Conservation (phyloP, 2,329 filamentous ascomycete genomes). For the Paraphoma sp. region DNA sequence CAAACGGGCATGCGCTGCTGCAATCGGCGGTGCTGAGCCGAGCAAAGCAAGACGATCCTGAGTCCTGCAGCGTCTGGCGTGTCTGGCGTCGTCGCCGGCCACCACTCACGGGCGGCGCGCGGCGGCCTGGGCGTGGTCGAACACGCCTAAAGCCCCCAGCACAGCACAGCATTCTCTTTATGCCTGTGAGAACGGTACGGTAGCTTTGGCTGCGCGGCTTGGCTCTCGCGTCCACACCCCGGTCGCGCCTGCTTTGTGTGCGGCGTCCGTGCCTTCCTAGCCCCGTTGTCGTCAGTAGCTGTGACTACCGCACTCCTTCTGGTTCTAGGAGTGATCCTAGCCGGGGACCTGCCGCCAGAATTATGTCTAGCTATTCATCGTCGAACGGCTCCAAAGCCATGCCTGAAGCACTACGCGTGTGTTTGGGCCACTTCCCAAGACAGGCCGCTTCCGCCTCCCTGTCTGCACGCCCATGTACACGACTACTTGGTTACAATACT, state of each 20-base stretch:
- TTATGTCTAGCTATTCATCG: constrained; percentile 27
- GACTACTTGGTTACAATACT: background rate
- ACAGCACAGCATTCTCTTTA: background rate
- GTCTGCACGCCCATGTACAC: too few species aligned
- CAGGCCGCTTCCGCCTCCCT: constrained; percentile 2
- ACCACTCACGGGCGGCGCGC: background rate
- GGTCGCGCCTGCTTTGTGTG: constrained; percentile 28
- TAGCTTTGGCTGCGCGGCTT: background rate
- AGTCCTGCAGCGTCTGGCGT: background rate
- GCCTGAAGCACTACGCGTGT: constrained; percentile 3
- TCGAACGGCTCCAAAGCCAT: constrained; percentile 18
- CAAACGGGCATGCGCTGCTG: too few species aligned
- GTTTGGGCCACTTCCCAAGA: constrained; percentile 4
- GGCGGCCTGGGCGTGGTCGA: background rate
- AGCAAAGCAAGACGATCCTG: background rate
- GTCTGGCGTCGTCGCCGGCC: too few species aligned
- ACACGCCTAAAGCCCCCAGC: background rate
- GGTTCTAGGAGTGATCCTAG: constrained; percentile 45
- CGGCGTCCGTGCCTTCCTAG: constrained; percentile 23
- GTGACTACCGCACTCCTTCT: constrained; percentile 38
- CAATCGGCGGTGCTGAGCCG: too few species aligned
- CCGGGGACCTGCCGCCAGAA: constrained; percentile 48
- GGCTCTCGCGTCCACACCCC: constrained; percentile 3
- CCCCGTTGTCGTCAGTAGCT: background rate
- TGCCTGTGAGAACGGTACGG: background rate